Conservation (phyloP, 208 protist species). For the Porcisia deanei region DNA sequence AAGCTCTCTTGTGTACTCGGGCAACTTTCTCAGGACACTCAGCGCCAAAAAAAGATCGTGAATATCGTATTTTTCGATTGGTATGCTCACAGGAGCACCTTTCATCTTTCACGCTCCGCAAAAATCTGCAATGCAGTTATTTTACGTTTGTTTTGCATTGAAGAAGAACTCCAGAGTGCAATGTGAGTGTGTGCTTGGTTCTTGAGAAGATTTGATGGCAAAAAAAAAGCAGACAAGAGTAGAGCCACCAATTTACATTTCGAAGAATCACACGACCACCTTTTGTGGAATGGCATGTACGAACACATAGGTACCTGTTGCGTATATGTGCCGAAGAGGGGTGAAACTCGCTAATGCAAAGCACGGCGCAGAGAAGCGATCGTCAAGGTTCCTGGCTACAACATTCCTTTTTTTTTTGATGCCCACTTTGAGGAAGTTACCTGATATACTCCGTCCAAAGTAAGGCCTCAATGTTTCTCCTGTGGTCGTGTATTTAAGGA, state of each 20-base stretch:
- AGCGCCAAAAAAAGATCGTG: constrained; percentile 28
- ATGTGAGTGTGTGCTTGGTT: neutral
- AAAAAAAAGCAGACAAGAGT: no score
- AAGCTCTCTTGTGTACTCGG: constrained; percentile 13
- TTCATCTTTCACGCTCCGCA: neutral
- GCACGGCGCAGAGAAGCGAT: no score
- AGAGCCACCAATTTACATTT: no score
- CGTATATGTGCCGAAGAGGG: neutral
- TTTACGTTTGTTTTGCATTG: neutral
- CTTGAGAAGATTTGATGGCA: neutral
- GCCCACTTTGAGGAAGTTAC: neutral
- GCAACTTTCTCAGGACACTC: constrained; percentile 25
- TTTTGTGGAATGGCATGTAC: no score
- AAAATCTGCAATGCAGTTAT: neutral
- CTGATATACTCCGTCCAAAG: neutral
- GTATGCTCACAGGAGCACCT: neutral
- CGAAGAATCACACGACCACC: no score
- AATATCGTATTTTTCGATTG: constrained; percentile 16
- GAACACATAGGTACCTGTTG: neutral
- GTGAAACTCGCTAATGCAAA: neutral
- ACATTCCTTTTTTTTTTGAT: no score
- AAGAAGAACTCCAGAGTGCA: neutral
- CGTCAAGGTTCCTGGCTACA: neutral
- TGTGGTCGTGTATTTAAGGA: neutral
- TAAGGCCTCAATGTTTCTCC: neutral